phyloP scores from a whole-genome alignment of 768 basidiomycete species.

The Boletus tomentosulus region DNA sequence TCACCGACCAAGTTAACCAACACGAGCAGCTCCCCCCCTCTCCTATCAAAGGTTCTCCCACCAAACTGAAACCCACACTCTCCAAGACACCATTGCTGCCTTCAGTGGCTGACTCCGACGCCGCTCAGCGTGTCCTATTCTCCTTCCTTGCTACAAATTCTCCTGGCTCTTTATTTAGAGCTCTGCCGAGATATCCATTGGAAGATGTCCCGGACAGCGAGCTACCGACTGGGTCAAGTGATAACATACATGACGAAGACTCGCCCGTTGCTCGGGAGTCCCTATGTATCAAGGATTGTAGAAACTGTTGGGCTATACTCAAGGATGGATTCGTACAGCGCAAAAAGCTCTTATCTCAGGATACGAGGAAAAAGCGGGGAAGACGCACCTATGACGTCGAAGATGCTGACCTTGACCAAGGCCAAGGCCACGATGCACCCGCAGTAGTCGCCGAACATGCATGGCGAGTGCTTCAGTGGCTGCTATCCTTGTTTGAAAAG shows the following conservation, averaged over 20 bases:
- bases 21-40: conserved; percentile 26
- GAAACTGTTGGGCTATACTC: conserved; percentile 60
- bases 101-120: conserved; percentile 42
- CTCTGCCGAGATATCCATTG: conserved; percentile 48
- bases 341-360: conserved; percentile 18
- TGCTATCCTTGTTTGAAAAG: conserved; percentile 62
- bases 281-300: conserved; percentile 47
- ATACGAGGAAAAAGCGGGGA: conserved; percentile 31
- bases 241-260: conserved; percentile 42
- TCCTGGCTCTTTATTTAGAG: conserved; percentile 48
- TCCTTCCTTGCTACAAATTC: conserved; percentile 56
- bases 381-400: conserved; percentile 25
- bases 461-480: conserved; percentile 71
- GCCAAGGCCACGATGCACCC: conserved; percentile 13
- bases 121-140: conserved; percentile 51
- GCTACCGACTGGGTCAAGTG: neutral
- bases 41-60: conserved; percentile 42
- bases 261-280: conserved; percentile 57
- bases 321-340: conserved; percentile 48
- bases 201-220: conserved; percentile 6
- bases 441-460: conserved; percentile 53
- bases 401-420: conserved; percentile 21
- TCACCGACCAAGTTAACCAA: conserved; percentile 13
- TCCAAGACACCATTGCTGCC: conserved; percentile 40
- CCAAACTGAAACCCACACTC: conserved; percentile 42